Conservation (phyloP, 176 grass and related monocot species). For the Phoenix dactylifera region DNA sequence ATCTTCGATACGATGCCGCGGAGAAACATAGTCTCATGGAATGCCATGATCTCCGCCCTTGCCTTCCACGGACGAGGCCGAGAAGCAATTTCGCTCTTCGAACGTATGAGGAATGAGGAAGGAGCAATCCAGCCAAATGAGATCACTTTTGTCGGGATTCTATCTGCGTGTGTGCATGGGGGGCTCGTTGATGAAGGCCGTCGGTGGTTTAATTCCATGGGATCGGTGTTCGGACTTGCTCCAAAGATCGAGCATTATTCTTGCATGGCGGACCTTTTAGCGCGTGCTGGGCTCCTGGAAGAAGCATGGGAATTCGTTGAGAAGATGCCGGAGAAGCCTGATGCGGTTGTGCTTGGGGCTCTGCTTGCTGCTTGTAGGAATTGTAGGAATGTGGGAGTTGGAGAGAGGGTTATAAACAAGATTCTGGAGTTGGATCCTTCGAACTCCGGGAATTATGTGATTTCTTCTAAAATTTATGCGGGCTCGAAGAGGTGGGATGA, state of each 20-base stretch:
- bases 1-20: constrained; percentile 52
- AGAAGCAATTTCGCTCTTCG: constrained; percentile 55
- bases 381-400: constrained; percentile 45
- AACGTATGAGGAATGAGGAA: constrained; percentile 41
- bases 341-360: constrained; percentile 67
- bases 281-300: constrained; percentile 59
- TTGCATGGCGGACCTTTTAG: constrained; percentile 78
- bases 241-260: constrained; percentile 76
- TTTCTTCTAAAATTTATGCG: constrained; percentile 80
- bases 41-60: constrained; percentile 72
- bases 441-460: constrained; percentile 79
- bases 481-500: constrained; percentile 56
- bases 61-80: constrained; percentile 46
- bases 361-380: constrained; percentile 66
- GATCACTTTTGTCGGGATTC: constrained; percentile 62
- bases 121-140: constrained; percentile 37
- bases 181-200: constrained; percentile 58
- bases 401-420: constrained; percentile 57
- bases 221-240: constrained; percentile 37
- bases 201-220: constrained; percentile 48
- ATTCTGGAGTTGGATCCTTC: constrained; percentile 69
- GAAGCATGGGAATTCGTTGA: constrained; percentile 69
- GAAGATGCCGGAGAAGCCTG: constrained; percentile 47
- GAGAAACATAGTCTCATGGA: constrained; percentile 73
- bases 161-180: constrained; percentile 77